A percentile compares a stretch with the other conserved stretches of the same genome.
These are phyloP conservation scores for Scutellaria galericulata DNA, from an alignment of 257 asterid species.

Conservation along the genomic window DNA sequence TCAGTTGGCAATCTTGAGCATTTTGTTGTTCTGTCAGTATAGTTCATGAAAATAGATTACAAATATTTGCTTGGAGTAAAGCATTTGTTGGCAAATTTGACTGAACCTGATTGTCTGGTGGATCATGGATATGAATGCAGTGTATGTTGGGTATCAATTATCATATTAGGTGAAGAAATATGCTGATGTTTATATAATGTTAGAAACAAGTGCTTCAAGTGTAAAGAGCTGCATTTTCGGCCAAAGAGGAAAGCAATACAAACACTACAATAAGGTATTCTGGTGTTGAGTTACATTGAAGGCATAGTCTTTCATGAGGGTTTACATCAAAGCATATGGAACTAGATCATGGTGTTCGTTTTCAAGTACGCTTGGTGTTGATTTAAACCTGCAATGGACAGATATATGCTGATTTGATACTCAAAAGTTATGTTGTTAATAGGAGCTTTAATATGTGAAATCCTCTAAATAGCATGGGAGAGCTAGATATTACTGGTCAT, in stretches of 20 bases:
- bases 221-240: not conserved
- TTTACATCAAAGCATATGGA: not conserved
- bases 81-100: not conserved
- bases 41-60: not conserved
- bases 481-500: not conserved
- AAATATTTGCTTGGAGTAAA: not conserved
- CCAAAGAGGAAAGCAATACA: not conserved
- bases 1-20: not conserved
- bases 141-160: not conserved
- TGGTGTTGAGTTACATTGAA: not conserved
- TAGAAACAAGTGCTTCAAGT: conserved; percentile 2
- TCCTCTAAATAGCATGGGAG: not conserved
- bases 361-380: not conserved
- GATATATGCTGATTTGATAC: conserved; percentile 2
- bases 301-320: not conserved
- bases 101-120: not conserved
- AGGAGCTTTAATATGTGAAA: not conserved
- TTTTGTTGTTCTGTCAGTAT: not conserved
- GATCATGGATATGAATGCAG: not conserved
- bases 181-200: not conserved
- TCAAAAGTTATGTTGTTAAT: not conserved
- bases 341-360: not conserved
- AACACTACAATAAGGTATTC: not conserved
- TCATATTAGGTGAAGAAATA: conserved; percentile 7
- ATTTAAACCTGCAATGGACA: not conserved